Percentiles rank a stretch among this genome's conserved stretches.
phyloP scores from a whole-genome alignment of 2,329 filamentous ascomycete species.

The Paecilomyces sp. region DNA sequence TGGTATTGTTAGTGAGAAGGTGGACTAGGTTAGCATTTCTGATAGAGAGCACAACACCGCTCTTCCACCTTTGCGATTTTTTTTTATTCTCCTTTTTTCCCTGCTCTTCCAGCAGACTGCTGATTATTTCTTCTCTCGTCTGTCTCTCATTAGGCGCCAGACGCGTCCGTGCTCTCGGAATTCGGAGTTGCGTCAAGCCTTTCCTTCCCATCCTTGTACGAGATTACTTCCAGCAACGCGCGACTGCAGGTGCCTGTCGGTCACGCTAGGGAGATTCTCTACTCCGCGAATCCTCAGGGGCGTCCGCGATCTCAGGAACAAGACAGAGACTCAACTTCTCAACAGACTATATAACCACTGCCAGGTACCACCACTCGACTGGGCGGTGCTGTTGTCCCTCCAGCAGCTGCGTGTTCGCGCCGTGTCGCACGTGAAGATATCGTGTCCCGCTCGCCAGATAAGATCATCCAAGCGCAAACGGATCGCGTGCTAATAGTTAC shows the following conservation, averaged over 20 bases:
- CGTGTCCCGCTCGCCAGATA: background rate
- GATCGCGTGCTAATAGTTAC: background rate
- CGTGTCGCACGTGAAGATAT: constrained; percentile 1
- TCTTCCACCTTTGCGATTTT: background rate
- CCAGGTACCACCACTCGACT: constrained; percentile 4
- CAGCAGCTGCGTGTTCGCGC: background rate
- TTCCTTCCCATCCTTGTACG: background rate
- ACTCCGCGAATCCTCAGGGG: constrained; percentile 5
- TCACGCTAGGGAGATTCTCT: constrained; percentile 4
- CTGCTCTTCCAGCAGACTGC: background rate
- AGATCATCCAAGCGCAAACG: background rate
- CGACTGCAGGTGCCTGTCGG: background rate
- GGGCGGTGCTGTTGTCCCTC: background rate
- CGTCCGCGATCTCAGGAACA: constrained; percentile 5
- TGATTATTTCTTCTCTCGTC: background rate
- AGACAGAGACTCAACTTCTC: background rate
- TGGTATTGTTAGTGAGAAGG: background rate
- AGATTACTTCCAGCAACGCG: background rate
- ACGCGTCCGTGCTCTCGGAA: background rate
- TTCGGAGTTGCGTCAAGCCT: background rate
- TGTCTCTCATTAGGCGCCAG: background rate
- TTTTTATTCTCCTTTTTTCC: background rate
- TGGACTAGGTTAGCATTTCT: background rate
- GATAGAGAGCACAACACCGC: background rate
- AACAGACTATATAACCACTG: background rate